These are phyloP conservation scores for Beauveria caledonica DNA, from an alignment of 2,329 filamentous ascomycete genomes.

Conservation along the genomic window DNA sequence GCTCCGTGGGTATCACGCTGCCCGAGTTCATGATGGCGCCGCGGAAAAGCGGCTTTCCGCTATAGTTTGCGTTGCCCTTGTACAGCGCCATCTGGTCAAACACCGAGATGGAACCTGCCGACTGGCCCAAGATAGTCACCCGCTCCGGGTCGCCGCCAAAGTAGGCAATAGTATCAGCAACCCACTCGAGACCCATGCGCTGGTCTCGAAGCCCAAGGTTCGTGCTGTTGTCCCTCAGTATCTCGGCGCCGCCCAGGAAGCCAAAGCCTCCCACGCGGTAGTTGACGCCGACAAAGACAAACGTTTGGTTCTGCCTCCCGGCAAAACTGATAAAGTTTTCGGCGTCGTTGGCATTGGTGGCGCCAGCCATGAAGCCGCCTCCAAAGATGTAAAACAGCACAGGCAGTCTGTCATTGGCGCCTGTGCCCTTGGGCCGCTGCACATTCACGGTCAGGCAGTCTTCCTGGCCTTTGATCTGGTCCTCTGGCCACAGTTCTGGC, in stretches of 20 bases:
- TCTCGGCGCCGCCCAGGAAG: slow-evolving; percentile 49
- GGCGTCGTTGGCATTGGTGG: slow-evolving; percentile 31
- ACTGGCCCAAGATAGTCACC: slow-evolving; percentile 59
- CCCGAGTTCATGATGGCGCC: slow-evolving; percentile 59
- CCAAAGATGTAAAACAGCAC: slow-evolving; percentile 52
- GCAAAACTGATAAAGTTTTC: slow-evolving; percentile 25
- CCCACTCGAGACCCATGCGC: slow-evolving; percentile 52
- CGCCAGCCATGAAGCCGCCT: slow-evolving; percentile 36
- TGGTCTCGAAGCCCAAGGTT: slow-evolving; percentile 57
- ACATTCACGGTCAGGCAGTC: slow-evolving; percentile 45
- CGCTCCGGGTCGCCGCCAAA: slow-evolving; percentile 59
- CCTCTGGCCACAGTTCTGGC: not conserved
- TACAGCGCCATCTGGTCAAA: slow-evolving; percentile 56
- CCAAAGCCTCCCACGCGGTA: slow-evolving; percentile 56
- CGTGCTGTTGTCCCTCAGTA: slow-evolving; percentile 44
- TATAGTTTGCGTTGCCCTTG: slow-evolving; percentile 53
- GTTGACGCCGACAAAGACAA: slow-evolving; percentile 57
- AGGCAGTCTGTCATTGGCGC: slow-evolving; percentile 36
- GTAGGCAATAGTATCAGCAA: slow-evolving; percentile 53
- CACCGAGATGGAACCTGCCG: slow-evolving; percentile 51
- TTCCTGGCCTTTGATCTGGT: slow-evolving; percentile 32
- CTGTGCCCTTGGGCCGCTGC: slow-evolving; percentile 35
- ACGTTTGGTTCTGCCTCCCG: slow-evolving; percentile 39
- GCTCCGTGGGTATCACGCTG: slow-evolving; percentile 39
- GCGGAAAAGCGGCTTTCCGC: slow-evolving; percentile 55